Base-by-base conservation (phyloP, 148 eudicot genomes). In the Vaccinium myrtillus region DNA sequence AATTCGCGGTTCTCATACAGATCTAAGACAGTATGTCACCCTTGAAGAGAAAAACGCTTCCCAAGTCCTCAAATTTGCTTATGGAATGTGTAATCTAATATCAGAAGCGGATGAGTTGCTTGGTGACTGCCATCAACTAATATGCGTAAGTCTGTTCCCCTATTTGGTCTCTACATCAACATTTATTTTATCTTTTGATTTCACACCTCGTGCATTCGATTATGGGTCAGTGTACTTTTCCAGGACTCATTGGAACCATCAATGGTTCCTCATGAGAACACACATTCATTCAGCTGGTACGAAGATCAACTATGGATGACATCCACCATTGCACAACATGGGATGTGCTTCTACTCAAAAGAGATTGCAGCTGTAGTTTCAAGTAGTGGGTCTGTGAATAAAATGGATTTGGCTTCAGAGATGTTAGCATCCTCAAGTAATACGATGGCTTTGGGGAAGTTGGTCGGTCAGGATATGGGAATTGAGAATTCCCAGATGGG, bases 31-130 rank as follows among this genome's bases (percentile, higher is more conserved):
- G 63, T 86, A 89, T 87, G 83, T 90, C 75, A 86, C 90, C 79
- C 84, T 80, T 43, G 93, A 91, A 79, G 83, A 93, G 86, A 88
- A 91, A 87, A 86, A 91, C 84, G 87, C 92, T 76, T 86, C 84
- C 63, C 88, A 82, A 78, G 82, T 82, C 78, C 53, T 94, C 81
- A 83, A 86, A 82, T 85, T 91, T 87, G 89, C 91, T 70, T 89
- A 78, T 84, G 88, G 88, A 53, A 91, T 94, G 87, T 86, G 90
- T 90, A 87, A 91, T 91, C 87, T 97, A 71, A 87, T 97, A 80
- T 92, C 98, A 77, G 99, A 92, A 55, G 89, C 92, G 55, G 99
- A 95, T 89, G 73, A 94, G 78, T 88, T 97, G 87, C 91, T 94
- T 81, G 84, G 84, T 71, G 91, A 91, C 82, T 91, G 94, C 86